These are phyloP conservation scores for Bipolaris sorokiniana DNA, from an alignment of 2,329 filamentous ascomycete genomes.

Conservation along the genomic window DNA sequence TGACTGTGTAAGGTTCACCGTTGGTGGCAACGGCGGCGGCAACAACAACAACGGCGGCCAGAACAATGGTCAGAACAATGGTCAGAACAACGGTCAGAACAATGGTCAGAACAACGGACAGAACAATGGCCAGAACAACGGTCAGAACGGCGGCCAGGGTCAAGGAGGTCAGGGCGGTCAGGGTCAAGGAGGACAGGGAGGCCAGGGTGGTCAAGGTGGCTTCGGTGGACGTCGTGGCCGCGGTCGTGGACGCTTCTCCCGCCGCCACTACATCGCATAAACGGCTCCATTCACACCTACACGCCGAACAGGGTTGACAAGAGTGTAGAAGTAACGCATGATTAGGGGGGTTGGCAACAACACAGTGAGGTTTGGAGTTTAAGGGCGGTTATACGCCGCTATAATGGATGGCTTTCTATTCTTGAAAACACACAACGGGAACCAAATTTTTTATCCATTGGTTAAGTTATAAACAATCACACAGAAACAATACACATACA, in stretches of 20 bases:
- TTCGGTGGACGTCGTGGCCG: constrained; percentile 25
- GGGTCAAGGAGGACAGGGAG: constrained; percentile 10
- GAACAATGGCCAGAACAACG: constrained; percentile 24
- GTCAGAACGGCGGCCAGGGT: constrained; percentile 15
- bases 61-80: constrained; percentile 11
- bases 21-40: constrained; percentile 31
- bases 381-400: constrained; percentile 14
- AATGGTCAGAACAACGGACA: not conserved
- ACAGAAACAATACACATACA: too few relatives aligned
- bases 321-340: constrained; percentile 3
- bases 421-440: constrained; percentile 17
- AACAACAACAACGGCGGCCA: constrained; percentile 16
- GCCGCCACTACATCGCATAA: constrained; percentile 44
- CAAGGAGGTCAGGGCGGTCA: constrained; percentile 10
- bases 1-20: constrained; percentile 59
- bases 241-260: constrained; percentile 29
- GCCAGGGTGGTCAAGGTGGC: constrained; percentile 17
- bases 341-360: not conserved
- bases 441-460: too few relatives aligned
- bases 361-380: constrained; percentile 2
- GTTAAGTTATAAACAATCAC: too few relatives aligned
- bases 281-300: not conserved
- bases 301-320: too few relatives aligned
- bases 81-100: constrained; percentile 15
- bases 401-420: constrained; percentile 39